Base-by-base conservation (phyloP, 192 early-diverging fungal species). In the Rhizophagus sp. region DNA sequence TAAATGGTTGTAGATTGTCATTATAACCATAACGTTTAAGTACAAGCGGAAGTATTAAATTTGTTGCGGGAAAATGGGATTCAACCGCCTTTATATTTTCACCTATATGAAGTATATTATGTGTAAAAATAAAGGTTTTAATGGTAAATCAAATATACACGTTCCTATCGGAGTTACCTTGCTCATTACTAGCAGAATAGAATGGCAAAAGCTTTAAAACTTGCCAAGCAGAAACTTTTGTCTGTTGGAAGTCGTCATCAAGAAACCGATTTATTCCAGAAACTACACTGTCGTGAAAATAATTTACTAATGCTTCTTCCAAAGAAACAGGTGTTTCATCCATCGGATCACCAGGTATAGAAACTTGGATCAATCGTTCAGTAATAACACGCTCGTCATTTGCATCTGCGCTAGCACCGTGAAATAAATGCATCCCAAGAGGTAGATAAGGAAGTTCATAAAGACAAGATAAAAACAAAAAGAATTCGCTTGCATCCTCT, bases 401-500 rank as follows among this genome's bases (percentile, higher is more conserved):
- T 8, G 78, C 83, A 41, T 91, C 91, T n/a, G 82, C 41, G 69
- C 86, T 91, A 63, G 89, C 93, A 4, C 93, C 93, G 72, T 94
- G 93, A 67, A 90, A 86, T 76, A 94, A 84, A 49, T 89, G 85
- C 67, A 93, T 85, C 4, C 87, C 87, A 80, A 94, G 80, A 11
- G 93, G 92, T 63, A 94, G 72, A 75, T 89, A 94, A 0, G 93
- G 93, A 65, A 93, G 87, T 50, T 88, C 87, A 78, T 93, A 86
- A 36, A 83, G 87, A 44, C 90, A 87, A 62, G 90, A 90, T 39
- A 94, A 63, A 61, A 93, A 93, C 80, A 94, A 71, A 77, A 91
- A 94, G 19, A 94, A 83, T 83, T 94, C 93, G 62, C 89, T 89
- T 4, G 87, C 83, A 76, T 94, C 93, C 78, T 94, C 90, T 82